Conservation (phyloP, 148 eudicot species). For the Bassia scoparia region DNA sequence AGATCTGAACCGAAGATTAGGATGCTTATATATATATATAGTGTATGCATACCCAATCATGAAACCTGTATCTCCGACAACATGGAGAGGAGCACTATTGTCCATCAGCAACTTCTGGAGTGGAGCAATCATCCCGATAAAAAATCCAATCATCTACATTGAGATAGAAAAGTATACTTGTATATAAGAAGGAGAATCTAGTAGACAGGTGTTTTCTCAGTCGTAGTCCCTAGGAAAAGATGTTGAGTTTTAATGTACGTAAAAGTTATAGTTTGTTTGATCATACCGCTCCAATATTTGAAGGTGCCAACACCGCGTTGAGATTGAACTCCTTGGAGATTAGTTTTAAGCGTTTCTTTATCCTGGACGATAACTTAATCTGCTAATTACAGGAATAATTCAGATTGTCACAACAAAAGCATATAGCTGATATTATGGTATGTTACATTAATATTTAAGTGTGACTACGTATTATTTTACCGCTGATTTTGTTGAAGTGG, state of each 20-base stretch:
- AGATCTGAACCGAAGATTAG: too few species aligned
- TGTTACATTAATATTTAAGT: too few species aligned
- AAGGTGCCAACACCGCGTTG: constrained; percentile 37
- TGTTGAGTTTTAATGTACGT: neutral
- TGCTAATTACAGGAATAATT: constrained; percentile 15
- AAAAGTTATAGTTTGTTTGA: neutral
- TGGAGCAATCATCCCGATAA: constrained; percentile 26
- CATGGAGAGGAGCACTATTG: constrained; percentile 30
- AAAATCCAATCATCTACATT: constrained; percentile 27
- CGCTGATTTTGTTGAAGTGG: neutral
- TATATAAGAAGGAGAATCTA: too few species aligned
- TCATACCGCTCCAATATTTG: constrained; percentile 40
- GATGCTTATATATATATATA: too few species aligned
- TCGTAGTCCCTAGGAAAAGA: neutral
- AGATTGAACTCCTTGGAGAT: constrained; percentile 29
- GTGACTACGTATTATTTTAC: neutral
- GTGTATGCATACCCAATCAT: constrained; percentile 30
- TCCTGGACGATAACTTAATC: constrained; percentile 19
- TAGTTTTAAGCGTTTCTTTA: constrained; percentile 22
- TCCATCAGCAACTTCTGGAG: constrained; percentile 24
- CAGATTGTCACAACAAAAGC: neutral
- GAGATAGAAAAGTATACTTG: neutral
- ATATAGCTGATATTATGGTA: too few species aligned
- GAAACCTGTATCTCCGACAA: constrained; percentile 24
- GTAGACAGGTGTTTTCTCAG: neutral